Evolutionary conservation across 2,329 filamentous ascomycete genomes (phyloP), one percentile per base, ranked within the genome.

Genomic region (Sporothrix pseudoabietina): DNA sequence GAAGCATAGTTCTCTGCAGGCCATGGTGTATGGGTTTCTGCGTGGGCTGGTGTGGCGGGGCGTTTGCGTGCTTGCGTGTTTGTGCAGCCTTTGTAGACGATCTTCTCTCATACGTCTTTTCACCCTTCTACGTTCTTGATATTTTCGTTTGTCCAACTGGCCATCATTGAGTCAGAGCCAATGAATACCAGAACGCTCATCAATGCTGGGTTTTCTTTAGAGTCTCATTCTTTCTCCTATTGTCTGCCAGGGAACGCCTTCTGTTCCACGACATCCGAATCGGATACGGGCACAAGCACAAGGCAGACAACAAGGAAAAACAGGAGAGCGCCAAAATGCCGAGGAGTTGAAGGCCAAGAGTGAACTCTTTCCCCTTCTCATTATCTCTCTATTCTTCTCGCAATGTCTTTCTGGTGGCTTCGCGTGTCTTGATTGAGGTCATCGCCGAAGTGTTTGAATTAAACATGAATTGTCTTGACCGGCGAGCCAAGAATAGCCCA

Each of bases 401-500:
- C 22, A 8, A 19, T 35, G 55, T 35, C 30, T 22, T 41, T 41
- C 8, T 41, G 35, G 35, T 26, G 35, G 59, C 35, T 44, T 65
- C n/a, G 59, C 59, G 19, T 65, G 59, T 26, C 39, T 41, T 69
- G 47, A 69, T 69, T 69, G 8, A 9, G 8, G 66, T 69, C 47
- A 16, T 69, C 66, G 30, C 30, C 47, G 66, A 69, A 69, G 41
- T 49, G n/a, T 66, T 49, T 47, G 63, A 44, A 26, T 65, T 65
- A 44, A n/a, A 65, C 9, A 8, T 65, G 39, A 32, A 47, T n/a
- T 66, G 41, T 66, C 63, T 66, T 66, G 14, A 47, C 26, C 41
- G n/a, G 32, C n/a, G 39, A 39, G 41, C 39, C 61, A 66, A 26
- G 61, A 35, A 19, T 26, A 49, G 63, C 39, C 22, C 5, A 66